Evolutionary conservation across 148 eudicot species (phyloP), one percentile per base, ranked within the genome.

Genomic region (Rhododendron ovatum): DNA sequence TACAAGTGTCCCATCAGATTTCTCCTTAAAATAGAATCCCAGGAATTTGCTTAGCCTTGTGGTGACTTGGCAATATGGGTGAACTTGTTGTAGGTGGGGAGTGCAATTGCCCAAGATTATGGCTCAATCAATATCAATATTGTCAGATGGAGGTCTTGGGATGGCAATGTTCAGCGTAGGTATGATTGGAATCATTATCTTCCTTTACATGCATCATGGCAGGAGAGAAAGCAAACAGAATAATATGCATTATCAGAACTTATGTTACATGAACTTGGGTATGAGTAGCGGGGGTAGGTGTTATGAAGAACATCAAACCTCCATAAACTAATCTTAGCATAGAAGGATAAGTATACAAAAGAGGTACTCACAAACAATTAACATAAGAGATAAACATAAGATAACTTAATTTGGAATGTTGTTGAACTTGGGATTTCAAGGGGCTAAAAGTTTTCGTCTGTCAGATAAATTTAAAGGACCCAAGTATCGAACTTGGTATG

Each of bases 141-240:
- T 92, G 78, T 41, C 93, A 9, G 90, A 91, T 67, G 92, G 93
- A 83, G 93, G 94, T 45, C 92, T 92, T 28, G 94, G 94, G 82
- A 92, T 92, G 94, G 92, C 94, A 28, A 92, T 92, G 94, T 92
- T 92, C 90, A 92, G 94, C 88, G 63, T 92, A 86, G 94, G 94
- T 92, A 84, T 61, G 59, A 48, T 67, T 2, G 55, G 24, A 80
- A 26, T 69, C 41, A 7, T 14, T 20, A 26, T 61, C 35, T 87
- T 28, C 30, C 73, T 28, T 5, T 1, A 2, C 5, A 39, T 39
- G 47, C 45, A 74, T 26, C 51, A 53, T 24, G 65, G 81, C 61
- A 8, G 41, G 61, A 28, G 37, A 12, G 33, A 35, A 53, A 24
- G 48, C 26, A 75, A 71, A 30, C 15, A 47, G 13, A 0, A 83